phyloP scores from a whole-genome alignment of 805 yeast species.

The Yarrowia sp. region DNA sequence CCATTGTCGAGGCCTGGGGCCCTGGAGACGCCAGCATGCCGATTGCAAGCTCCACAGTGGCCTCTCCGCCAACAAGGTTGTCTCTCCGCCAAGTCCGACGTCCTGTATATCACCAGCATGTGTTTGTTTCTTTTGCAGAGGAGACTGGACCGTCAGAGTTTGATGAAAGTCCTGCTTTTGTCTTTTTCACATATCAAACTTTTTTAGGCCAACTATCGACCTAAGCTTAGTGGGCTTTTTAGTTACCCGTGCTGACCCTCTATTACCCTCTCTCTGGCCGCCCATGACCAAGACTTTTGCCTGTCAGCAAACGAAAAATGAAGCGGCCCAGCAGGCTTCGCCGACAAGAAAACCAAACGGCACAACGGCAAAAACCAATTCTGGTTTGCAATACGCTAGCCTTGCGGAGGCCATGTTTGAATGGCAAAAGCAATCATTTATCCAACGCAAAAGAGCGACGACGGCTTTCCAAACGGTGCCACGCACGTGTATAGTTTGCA shows the following conservation, averaged over 20 bases:
- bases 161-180: too few species aligned
- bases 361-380: background rate
- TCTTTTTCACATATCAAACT: too few species aligned
- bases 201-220: background rate
- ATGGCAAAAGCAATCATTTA: too few species aligned
- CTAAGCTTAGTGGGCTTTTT: background rate
- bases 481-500: background rate
- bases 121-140: background rate
- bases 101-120: background rate
- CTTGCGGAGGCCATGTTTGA: too few species aligned
- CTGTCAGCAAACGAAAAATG: background rate
- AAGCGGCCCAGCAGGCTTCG: background rate
- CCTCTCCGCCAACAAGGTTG: background rate
- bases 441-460: background rate
- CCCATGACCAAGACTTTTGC: background rate
- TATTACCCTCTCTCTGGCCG: too few species aligned
- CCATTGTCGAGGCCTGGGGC: too few species aligned
- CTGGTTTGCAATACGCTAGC: background rate
- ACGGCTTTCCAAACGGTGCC: too few species aligned
- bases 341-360: too few species aligned
- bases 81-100: background rate
- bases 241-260: too few species aligned
- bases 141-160: background rate
- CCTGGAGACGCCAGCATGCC: too few species aligned
- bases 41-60: too few species aligned